These are phyloP conservation scores for Mortierella sp. DNA, from an alignment of 371 early-diverging fungal genomes.

Conservation along the genomic window DNA sequence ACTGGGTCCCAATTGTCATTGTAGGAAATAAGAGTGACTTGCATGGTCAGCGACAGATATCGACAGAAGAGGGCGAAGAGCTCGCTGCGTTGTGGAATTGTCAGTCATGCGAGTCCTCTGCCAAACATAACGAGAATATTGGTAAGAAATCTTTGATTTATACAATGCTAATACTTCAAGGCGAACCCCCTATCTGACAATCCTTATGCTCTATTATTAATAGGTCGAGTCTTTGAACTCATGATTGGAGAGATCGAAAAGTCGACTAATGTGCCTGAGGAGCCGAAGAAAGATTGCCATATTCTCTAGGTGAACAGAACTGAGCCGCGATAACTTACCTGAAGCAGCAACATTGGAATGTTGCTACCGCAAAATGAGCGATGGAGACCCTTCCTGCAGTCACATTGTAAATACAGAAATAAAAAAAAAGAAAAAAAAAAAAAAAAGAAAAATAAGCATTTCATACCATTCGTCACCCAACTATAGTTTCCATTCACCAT, in stretches of 20 bases:
- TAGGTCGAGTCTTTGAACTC: conserved; percentile 76
- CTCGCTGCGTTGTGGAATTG: conserved; percentile 87
- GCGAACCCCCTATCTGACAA: conserved; percentile 3
- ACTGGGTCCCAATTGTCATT: conserved; percentile 89
- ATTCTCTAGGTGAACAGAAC: conserved; percentile 50
- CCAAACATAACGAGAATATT: conserved; percentile 93
- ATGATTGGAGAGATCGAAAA: conserved; percentile 80
- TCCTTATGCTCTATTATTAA: not conserved
- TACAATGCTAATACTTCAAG: not conserved
- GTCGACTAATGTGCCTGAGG: conserved; percentile 69
- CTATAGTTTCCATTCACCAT: conserved; percentile 7
- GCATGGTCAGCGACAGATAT: conserved; percentile 84
- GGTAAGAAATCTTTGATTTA: conserved; percentile 61
- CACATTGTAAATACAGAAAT: not conserved
- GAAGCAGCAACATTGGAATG: not conserved
- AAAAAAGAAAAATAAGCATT: not conserved
- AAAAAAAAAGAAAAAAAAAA: not conserved
- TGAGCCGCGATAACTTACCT: not conserved
- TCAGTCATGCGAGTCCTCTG: conserved; percentile 90
- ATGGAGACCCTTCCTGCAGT: not conserved
- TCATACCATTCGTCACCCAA: not conserved
- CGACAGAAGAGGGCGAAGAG: conserved; percentile 81
- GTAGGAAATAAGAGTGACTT: conserved; percentile 96
- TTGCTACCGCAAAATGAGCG: not conserved
- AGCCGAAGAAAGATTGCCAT: conserved; percentile 67